Base-by-base conservation (phyloP, 129 eudicot genomes). In the Chrysanthemum makinoi region DNA sequence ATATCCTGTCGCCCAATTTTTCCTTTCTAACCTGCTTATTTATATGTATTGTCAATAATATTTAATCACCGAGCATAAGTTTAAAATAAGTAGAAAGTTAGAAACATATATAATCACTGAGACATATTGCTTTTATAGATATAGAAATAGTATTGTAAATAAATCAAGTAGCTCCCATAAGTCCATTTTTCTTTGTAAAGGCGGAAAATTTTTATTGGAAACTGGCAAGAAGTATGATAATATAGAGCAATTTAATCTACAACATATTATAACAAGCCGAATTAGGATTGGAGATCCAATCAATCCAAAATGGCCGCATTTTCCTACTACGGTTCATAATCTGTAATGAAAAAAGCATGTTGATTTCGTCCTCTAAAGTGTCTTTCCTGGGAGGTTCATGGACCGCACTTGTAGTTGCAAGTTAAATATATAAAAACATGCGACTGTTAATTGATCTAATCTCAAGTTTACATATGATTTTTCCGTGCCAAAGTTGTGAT, bases 1-100 rank as follows among this genome's bases (percentile, higher is more conserved):
- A 83, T 81, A 91, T 91, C 74, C 92, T 78, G 52, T 91, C 97
- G 14, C 97, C 87, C 72, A 91, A 82, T 81, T 91, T 91, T 84
- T 91, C 97, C 85, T 91, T 91, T 81, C 96, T 91, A 66, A 91
- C 96, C 97, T 91, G 88, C 24, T 65, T 44, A 30, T 26, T 22
- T 44, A 64, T 70, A 53, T 26, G 15, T 16, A 51, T 64, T 62
- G 72, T 62, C 56, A 77, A 43, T 57, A 66, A 11, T 73, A 51
- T 14, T 13, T 53, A 54, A 63, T 62, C 60, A 3, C 18, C 5
- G 19, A 44, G 55, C 26, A 65, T 51, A 64, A 52, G 8, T 74
- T 14, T 39, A 39, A 5, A 4, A 39, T 5, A 39, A 6, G 10
- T 6, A 39, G 1, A n/a, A n/a, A n/a, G n/a, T n/a, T n/a, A n/a